Conservation (phyloP, 2,329 filamentous ascomycete genomes). For the Penicillium freii region DNA sequence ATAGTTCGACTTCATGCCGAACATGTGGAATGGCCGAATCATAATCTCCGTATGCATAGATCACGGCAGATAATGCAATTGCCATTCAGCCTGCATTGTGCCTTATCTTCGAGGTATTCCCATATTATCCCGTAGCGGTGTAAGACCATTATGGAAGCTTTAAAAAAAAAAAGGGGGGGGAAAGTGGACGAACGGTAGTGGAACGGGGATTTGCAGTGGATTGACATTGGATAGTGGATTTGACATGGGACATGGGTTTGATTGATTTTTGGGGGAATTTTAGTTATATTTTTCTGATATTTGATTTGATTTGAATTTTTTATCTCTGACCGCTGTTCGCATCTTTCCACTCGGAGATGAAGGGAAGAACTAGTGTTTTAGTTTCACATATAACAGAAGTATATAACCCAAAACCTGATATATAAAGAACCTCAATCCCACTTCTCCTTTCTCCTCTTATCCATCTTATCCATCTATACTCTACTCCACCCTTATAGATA, state of each 20-base stretch:
- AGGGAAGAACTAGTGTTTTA: conserved; percentile 6
- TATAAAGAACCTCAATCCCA: conserved; percentile 3
- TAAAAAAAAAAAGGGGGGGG: not conserved
- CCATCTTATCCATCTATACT: conserved; percentile 7
- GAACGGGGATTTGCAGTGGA: not conserved
- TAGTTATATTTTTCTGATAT: not conserved
- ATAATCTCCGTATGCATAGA: conserved; percentile 10
- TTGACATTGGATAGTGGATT: not conserved
- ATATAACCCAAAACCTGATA: not conserved
- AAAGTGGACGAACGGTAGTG: not conserved
- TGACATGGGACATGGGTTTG: not conserved
- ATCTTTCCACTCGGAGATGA: conserved; percentile 8
- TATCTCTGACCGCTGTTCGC: conserved; percentile 9
- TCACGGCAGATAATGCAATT: conserved; percentile 26
- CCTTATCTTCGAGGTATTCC: conserved; percentile 17
- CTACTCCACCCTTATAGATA: not conserved
- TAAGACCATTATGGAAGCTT: not conserved
- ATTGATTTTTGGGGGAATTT: not conserved
- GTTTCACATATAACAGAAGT: not conserved
- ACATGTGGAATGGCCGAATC: conserved; percentile 1
- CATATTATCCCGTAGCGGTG: conserved; percentile 5
- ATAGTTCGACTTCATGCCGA: not conserved
- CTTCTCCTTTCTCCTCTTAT: not conserved
- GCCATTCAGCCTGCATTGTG: conserved; percentile 17
- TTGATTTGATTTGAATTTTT: not conserved